These are phyloP conservation scores for Malassezia caprae DNA, from an alignment of 1,284 basidiomycete genomes.

Conservation along the genomic window DNA sequence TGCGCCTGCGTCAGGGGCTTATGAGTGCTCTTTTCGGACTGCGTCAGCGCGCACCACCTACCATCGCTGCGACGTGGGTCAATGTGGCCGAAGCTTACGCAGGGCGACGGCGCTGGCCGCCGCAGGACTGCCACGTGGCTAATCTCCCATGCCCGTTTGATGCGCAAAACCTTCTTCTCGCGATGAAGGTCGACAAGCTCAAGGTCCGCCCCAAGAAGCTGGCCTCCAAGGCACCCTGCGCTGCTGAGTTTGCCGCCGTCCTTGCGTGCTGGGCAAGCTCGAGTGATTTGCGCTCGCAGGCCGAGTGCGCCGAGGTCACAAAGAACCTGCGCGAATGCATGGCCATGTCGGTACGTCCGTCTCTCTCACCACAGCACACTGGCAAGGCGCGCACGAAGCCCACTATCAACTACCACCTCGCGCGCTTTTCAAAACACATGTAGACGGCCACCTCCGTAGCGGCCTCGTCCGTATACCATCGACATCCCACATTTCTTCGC, in stretches of 20 bases:
- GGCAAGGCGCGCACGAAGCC: slow-evolving; percentile 20
- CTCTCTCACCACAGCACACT: slow-evolving; percentile 1
- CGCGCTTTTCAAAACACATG: slow-evolving; percentile 38
- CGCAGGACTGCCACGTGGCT: slow-evolving; percentile 5
- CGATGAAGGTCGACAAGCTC: slow-evolving; percentile 43
- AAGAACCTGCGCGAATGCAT: slow-evolving; percentile 71
- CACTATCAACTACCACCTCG: slow-evolving; percentile 47
- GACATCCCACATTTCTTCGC: not conserved
- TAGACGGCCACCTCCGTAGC: slow-evolving; percentile 6
- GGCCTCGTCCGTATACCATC: not conserved
- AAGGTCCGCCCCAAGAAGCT: slow-evolving; percentile 58
- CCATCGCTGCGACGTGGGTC: slow-evolving; percentile 5
- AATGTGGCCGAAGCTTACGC: not conserved
- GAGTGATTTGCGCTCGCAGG: slow-evolving; percentile 59
- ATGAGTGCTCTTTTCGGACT: slow-evolving; percentile 11
- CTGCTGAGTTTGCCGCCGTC: slow-evolving; percentile 67
- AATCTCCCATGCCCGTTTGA: not conserved
- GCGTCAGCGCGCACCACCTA: slow-evolving; percentile 2
- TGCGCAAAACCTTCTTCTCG: not conserved
- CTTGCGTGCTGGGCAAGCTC: slow-evolving; percentile 84
- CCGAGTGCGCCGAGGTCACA: slow-evolving; percentile 60
- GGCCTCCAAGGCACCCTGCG: slow-evolving; percentile 60
- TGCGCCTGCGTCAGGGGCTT: slow-evolving; percentile 17
- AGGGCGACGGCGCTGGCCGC: not conserved
- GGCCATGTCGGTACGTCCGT: slow-evolving; percentile 62